phyloP scores from a whole-genome alignment of 1,284 basidiomycete genomes.

The Tremellales sp. region DNA sequence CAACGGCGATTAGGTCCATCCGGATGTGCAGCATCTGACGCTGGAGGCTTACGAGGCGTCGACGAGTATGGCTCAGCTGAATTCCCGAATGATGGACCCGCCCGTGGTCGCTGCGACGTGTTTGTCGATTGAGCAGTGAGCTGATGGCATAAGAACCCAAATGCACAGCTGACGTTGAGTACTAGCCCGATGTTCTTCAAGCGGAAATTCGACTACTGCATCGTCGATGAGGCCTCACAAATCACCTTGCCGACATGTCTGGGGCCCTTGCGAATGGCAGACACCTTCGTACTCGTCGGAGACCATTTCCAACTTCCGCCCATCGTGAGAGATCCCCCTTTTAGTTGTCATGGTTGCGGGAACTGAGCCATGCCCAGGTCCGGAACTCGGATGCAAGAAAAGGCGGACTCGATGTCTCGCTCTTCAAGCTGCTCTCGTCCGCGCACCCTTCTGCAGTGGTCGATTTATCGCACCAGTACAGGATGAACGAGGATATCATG shows the following conservation, averaged over 20 bases:
- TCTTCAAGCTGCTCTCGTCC: slow-evolving; percentile 84
- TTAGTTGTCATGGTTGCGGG: not conserved
- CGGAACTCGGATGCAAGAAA: slow-evolving; percentile 72
- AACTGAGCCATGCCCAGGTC: slow-evolving; percentile 55
- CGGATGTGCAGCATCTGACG: slow-evolving; percentile 67
- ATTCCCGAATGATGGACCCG: slow-evolving; percentile 73
- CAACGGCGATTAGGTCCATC: slow-evolving; percentile 60
- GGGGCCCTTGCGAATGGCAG: slow-evolving; percentile 83
- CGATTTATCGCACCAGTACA: slow-evolving; percentile 81
- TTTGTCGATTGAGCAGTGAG: slow-evolving; percentile 86
- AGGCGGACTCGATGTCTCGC: slow-evolving; percentile 80
- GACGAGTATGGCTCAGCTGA: slow-evolving; percentile 68
- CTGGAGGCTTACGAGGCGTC: slow-evolving; percentile 58
- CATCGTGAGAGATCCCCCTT: slow-evolving; percentile 55
- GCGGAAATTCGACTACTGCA: slow-evolving; percentile 90
- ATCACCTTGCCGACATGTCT: slow-evolving; percentile 94
- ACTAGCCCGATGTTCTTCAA: slow-evolving; percentile 75
- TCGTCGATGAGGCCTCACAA: slow-evolving; percentile 97
- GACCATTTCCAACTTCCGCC: slow-evolving; percentile 97
- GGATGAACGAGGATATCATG: slow-evolving; percentile 99
- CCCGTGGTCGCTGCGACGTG: slow-evolving; percentile 95
- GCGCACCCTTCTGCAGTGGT: slow-evolving; percentile 78
- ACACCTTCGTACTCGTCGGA: slow-evolving; percentile 89
- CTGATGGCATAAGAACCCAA: slow-evolving; percentile 10
- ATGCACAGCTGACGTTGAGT: slow-evolving; percentile 4